phyloP scores from a whole-genome alignment of 2,329 filamentous ascomycete species.

The Penicillium sp. region DNA sequence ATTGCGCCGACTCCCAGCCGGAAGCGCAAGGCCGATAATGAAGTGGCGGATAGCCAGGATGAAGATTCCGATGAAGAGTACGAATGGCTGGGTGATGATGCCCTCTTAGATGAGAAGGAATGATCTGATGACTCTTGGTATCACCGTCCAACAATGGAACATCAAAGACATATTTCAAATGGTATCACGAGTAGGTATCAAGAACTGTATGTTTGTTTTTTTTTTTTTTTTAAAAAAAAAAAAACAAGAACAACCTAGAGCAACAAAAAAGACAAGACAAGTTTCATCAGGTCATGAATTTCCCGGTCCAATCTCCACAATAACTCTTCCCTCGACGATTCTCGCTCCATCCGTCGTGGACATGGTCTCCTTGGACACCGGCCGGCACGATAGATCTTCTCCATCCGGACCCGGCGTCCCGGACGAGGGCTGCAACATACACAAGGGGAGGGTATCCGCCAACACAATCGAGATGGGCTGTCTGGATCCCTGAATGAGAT shows the following conservation, averaged over 20 bases:
- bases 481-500: slow-evolving; percentile 29
- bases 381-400: slow-evolving; percentile 3
- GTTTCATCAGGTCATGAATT: background rate
- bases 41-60: slow-evolving; percentile 42
- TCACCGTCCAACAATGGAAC: too few species aligned
- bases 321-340: slow-evolving; percentile 8
- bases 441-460: slow-evolving; percentile 21
- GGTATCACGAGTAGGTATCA: too few species aligned
- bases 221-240: background rate
- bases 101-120: background rate
- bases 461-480: slow-evolving; percentile 18
- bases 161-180: too few species aligned
- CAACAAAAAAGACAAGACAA: background rate
- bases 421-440: slow-evolving; percentile 11
- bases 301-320: slow-evolving; percentile 6
- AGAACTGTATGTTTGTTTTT: background rate
- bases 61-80: slow-evolving; percentile 33
- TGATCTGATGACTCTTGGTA: background rate
- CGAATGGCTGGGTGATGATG: slow-evolving; percentile 24
- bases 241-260: too few species aligned
- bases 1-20: slow-evolving; percentile 14
- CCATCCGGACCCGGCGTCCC: slow-evolving; percentile 7
- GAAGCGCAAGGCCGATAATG: slow-evolving; percentile 39
- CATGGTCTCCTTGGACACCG: slow-evolving; percentile 6
- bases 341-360: background rate